phyloP scores from a whole-genome alignment of 2,329 filamentous ascomycete genomes.

The Microsporum audouinii region DNA sequence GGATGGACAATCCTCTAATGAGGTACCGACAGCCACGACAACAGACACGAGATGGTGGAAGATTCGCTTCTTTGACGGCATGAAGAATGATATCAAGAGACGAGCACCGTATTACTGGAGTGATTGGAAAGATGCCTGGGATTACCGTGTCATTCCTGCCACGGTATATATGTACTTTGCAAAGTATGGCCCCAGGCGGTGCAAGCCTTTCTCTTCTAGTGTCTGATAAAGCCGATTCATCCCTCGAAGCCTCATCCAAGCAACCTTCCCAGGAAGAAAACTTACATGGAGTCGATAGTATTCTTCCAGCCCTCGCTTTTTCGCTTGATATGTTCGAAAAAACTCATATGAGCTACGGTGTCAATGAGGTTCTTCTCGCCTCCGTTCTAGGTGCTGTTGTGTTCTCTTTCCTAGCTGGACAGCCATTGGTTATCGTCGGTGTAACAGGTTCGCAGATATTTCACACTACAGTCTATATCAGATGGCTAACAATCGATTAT shows the following conservation, averaged over 20 bases:
- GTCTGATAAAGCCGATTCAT: constrained; percentile 1
- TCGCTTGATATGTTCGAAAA: constrained; percentile 89
- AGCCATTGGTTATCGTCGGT: constrained; percentile 81
- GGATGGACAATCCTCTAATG: background rate
- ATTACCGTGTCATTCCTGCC: constrained; percentile 76
- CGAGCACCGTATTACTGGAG: constrained; percentile 66
- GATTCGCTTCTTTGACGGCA: constrained; percentile 63
- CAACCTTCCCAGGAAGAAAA: constrained; percentile 1
- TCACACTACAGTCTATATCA: background rate
- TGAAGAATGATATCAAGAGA: constrained; percentile 64
- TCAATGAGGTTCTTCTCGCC: constrained; percentile 80
- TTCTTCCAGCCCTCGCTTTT: constrained; percentile 76
- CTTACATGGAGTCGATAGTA: constrained; percentile 42
- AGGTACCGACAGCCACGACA: constrained; percentile 12
- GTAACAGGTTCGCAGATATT: constrained; percentile 54
- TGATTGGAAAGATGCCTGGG: constrained; percentile 80
- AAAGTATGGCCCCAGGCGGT: constrained; percentile 48
- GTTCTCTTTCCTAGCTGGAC: constrained; percentile 66
- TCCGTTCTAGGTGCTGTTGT: constrained; percentile 74
- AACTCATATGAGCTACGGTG: constrained; percentile 71
- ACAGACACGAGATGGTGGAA: constrained; percentile 54
- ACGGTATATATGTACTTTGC: constrained; percentile 94
- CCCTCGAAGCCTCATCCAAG: background rate
- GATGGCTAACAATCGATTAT: background rate
- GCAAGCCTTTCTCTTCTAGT: constrained; percentile 7